phyloP scores from a whole-genome alignment of 176 grass and related monocot genomes.

The Lolium perenne region DNA sequence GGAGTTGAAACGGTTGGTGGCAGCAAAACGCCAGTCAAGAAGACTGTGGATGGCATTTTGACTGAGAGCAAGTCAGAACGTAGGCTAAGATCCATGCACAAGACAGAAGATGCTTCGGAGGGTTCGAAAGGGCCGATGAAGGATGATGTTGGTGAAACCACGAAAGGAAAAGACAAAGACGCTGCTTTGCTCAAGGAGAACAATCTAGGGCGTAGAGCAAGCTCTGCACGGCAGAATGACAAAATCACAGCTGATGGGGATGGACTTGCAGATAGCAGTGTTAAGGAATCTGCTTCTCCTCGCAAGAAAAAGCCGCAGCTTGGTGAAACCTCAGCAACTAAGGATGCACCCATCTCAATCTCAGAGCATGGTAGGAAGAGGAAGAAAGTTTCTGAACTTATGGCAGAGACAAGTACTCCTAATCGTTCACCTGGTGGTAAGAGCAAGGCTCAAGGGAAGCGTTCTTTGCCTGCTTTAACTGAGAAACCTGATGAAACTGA shows the following conservation, averaged over 20 bases:
- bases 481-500: conserved; percentile 12
- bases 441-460: conserved; percentile 43
- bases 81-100: conserved; percentile 44
- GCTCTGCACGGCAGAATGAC: conserved; percentile 29
- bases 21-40: conserved; percentile 7
- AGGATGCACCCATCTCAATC: conserved; percentile 37
- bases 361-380: conserved; percentile 58
- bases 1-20: conserved; percentile 29
- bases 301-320: conserved; percentile 25
- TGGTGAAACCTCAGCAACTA: conserved; percentile 25
- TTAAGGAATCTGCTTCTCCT: conserved; percentile 26
- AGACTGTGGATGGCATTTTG: conserved; percentile 11
- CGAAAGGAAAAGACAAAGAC: conserved; percentile 16
- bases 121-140: conserved; percentile 6
- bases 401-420: conserved; percentile 38
- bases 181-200: conserved; percentile 33
- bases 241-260: conserved; percentile 39
- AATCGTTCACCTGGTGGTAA: conserved; percentile 37
- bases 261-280: conserved; percentile 29
- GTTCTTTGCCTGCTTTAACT: conserved; percentile 6
- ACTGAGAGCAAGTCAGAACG: conserved; percentile 42
- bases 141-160: conserved; percentile 25
- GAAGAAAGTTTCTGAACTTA: conserved; percentile 64
- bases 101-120: conserved; percentile 42
- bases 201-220: neutral